Base-by-base conservation (phyloP, 1,139 yeast genomes). In the Candida dubliniensis region DNA sequence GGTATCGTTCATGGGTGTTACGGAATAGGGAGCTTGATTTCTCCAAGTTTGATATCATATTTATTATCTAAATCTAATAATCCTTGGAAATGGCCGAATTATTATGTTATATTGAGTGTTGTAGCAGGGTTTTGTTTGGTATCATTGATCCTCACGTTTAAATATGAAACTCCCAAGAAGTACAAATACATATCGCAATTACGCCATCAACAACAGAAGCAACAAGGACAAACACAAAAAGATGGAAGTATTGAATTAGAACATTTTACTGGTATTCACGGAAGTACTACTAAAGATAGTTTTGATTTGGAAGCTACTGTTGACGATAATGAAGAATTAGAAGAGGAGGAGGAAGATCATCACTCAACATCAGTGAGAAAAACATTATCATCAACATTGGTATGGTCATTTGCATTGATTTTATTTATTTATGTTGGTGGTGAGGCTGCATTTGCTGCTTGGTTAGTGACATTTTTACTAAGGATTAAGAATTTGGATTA, bases 1-100 rank as follows among this genome's bases (percentile, higher is more conserved):
- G 91, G 91, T 1, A 60, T 81, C 0, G 59, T 84, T 51, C 93
- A 84, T 63, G 86, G 88, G 0, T 72, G 76, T 49, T 84, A 82
- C 57, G 91, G 91, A 0, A 60, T 82, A 6, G 89, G 90, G 0
- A 80, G 87, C 40, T 77, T 84, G 69, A 64, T 81, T 0, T 74
- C 87, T 1, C 90, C 93, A 0, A 76, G 82, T 4, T 50, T 79
- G 24, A 75, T 80, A n/a, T 72, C 84, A 0, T 56, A 63, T 42
- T 67, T 78, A 35, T 54, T 74, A 25, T 67, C 66, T 45, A 57
- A 59, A 34, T 38, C 57, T 14, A 12, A 62, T 48, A 46, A 65
- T 55, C 74, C 76, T 1, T 72, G 77, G 77, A 36, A 47, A 9
- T 78, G 83, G 83, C 69, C 72, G 49, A 63, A 69, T 14, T 76